These are phyloP conservation scores for Coleophoma cylindrospora DNA, from an alignment of 2,329 filamentous ascomycete species.

Conservation along the genomic window DNA sequence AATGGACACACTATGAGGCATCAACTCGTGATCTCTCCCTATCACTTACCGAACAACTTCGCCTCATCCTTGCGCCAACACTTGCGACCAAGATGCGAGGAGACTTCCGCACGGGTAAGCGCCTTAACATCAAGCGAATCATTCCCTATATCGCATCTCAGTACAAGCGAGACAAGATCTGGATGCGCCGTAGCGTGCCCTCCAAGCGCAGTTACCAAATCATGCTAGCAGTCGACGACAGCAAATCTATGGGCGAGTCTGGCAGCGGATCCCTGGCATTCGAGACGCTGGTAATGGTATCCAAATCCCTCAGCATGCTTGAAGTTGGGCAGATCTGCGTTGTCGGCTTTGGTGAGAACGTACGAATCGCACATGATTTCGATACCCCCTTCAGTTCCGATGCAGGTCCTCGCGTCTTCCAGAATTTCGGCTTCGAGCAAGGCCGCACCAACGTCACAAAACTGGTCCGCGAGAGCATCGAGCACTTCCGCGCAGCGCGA, in stretches of 20 bases:
- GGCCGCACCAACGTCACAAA: slow-evolving; percentile 79
- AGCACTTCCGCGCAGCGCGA: slow-evolving; percentile 75
- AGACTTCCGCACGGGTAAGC: slow-evolving; percentile 94
- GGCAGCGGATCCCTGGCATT: slow-evolving; percentile 77
- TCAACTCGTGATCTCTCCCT: slow-evolving; percentile 83
- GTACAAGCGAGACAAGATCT: slow-evolving; percentile 99
- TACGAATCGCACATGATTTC: slow-evolving; percentile 83
- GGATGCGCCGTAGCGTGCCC: slow-evolving; percentile 91
- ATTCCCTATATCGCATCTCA: slow-evolving; percentile 98
- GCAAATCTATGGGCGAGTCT: slow-evolving; percentile 83
- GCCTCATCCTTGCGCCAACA: slow-evolving; percentile 90
- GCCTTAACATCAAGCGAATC: slow-evolving; percentile 98
- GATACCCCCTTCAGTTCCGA: slow-evolving; percentile 75
- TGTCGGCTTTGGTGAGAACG: slow-evolving; percentile 79
- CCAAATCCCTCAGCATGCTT: slow-evolving; percentile 82
- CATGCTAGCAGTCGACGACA: slow-evolving; percentile 94
- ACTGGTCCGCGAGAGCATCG: slow-evolving; percentile 72
- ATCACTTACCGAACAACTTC: slow-evolving; percentile 87
- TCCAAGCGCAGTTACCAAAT: slow-evolving; percentile 96
- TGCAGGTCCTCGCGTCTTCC: slow-evolving; percentile 77
- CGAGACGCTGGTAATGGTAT: slow-evolving; percentile 89
- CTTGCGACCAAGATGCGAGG: slow-evolving; percentile 94
- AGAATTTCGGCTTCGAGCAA: slow-evolving; percentile 81
- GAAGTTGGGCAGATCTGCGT: slow-evolving; percentile 93
- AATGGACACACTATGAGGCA: slow-evolving; percentile 83